Evolutionary conservation across 257 asterid species (phyloP), one percentile per base, ranked within the genome.

Genomic region (Avicennia marina): DNA sequence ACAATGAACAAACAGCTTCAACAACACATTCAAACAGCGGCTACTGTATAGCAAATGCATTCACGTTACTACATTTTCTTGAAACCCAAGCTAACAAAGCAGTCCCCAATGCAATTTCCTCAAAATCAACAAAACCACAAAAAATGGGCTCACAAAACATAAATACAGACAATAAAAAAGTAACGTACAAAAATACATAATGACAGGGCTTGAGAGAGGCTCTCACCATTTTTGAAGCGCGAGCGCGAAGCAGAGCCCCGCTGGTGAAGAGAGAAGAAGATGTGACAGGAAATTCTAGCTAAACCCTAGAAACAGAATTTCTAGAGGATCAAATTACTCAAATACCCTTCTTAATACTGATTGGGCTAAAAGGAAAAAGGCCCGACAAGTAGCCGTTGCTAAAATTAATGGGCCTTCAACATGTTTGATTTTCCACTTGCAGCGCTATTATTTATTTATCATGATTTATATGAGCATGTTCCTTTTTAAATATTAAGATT

Each of bases 271-370:
- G 20, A 38, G 48, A 17, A 3, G 4, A 24, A 2, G 2, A 29
- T 1, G 6, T 56, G 43, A 18, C 29, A 39, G 19, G 18, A 0
- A 3, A 43, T 50, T 70, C 58, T 64, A 58, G 58, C 60, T 51
- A 48, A 70, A 64, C 76, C 76, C 71, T 70, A 64, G 41, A 45
- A 44, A 46, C 55, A 36, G 43, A 64, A 11, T n/a, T n/a, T 22
- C n/a, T 15, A 12, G 19, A 0, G n/a, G n/a, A n/a, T 6, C 5
- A 16, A 39, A 61, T n/a, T 43, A 60, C 73, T 45, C 24, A 25
- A 44, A 13, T 48, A 22, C 49, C 66, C 66, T 39, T 29, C 6
- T 39, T 11, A 27, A 36, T 41, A 2, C 2, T 32, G 11, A 8
- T 34, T 64, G 63, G 63, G 38, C 53, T 16, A 13, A 2, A 41